Evolutionary conservation across 2,329 filamentous ascomycete genomes (phyloP), one percentile per base, ranked within the genome.

Genomic region (Cladophialophora bantiana): DNA sequence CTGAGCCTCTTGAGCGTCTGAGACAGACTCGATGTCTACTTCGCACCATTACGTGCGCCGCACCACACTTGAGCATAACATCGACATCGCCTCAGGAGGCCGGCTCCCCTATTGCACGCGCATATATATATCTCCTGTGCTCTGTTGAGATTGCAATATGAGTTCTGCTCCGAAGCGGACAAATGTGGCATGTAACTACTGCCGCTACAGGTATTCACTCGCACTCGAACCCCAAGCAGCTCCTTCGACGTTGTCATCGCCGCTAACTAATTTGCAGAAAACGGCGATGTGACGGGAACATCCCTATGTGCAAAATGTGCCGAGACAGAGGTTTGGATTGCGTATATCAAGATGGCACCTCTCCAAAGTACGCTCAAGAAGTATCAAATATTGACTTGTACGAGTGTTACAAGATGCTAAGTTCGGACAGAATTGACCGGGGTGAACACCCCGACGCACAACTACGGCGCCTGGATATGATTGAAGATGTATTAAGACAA

Each of bases 171-270:
- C 53, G 7, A 55, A 26, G 31, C 53, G 53, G 35, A 36, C 35
- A 18, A 55, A 36, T 38, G 18, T 55, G 31, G 53, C 53, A 18
- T 55, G 53, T 31, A 55, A 35, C 53, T 55, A 55, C 53, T 55
- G 53, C 35, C 53, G 53, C n/a, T 20, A 55, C 53, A 55, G 53
- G 53, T 55, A 35, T 26, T 26, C 26, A 35, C 12, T 26, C 26
- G n/a, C 12, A 35, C 45, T 31, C 26, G 31, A 18, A 3, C 40
- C 3, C 52, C 52, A 34, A 12, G 5, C 4, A 18, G 32, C 9
- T 55, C 9, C 12, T 38, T 18, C 53, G 4, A 36, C 9, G 18
- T 31, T 50, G 9, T 10, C 18, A 50, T 26, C 26, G 45, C 4
- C 18, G 12, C 5, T 50, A 26, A 50, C 32, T 12, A 4, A 3